phyloP scores from a whole-genome alignment of 2,329 filamentous ascomycete genomes.

The Hypoxylon sp. region DNA sequence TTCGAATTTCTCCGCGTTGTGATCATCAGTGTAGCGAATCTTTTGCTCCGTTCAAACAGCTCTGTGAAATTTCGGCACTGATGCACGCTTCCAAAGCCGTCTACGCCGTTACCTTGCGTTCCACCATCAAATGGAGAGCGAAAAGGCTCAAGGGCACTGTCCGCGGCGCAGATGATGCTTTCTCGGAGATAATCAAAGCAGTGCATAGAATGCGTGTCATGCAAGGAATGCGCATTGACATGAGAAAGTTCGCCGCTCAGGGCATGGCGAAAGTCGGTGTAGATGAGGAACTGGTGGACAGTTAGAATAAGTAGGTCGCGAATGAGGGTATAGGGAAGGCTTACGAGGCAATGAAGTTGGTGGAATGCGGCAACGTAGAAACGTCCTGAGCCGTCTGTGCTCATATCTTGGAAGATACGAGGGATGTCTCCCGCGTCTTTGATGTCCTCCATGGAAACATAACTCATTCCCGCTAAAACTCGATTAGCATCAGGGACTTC shows the following conservation, averaged over 20 bases:
- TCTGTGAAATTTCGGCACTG: conserved; percentile 14
- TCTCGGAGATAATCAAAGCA: conserved; percentile 17
- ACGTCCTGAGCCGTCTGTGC: conserved; percentile 7
- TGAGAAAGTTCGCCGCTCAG: background rate
- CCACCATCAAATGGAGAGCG: conserved; percentile 10
- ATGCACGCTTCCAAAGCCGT: conserved; percentile 11
- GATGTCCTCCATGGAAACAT: conserved; percentile 6
- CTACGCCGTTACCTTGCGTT: conserved; percentile 3
- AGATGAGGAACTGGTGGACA: conserved; percentile 5
- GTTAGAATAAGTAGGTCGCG: background rate
- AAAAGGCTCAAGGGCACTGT: conserved; percentile 12
- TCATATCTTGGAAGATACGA: conserved; percentile 11
- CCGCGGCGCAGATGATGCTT: conserved; percentile 7
- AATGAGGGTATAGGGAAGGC: background rate
- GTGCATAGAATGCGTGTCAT: conserved; percentile 2
- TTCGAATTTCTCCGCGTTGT: conserved; percentile 5
- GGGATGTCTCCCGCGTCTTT: conserved; percentile 5
- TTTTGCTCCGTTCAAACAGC: conserved; percentile 11
- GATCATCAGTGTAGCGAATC: conserved; percentile 2
- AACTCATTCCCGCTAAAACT: conserved; percentile 3
- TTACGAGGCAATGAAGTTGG: conserved; percentile 14
- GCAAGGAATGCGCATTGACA: background rate
- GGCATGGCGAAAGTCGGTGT: background rate
- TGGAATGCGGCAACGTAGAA: conserved; percentile 15
- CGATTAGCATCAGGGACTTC: background rate